Evolutionary conservation across 2,329 filamentous ascomycete species (phyloP).

Genomic region (Cytospora chrysosperma): DNA sequence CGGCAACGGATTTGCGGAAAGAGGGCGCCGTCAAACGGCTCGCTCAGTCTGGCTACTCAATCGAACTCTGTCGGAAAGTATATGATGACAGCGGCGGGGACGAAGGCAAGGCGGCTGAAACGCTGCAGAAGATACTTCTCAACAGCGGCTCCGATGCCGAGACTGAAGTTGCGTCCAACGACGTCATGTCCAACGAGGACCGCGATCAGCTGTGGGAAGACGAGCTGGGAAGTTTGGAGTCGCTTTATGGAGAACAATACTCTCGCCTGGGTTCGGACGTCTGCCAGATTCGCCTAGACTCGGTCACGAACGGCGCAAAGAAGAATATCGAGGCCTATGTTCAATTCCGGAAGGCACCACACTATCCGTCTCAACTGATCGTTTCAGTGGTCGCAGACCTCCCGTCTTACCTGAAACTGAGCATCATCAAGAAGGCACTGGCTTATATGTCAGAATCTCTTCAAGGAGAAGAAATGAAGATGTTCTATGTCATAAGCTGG

Average conservation of each 20-base stretch:
- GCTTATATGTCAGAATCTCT: conserved; percentile 69
- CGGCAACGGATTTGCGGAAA: conserved; percentile 73
- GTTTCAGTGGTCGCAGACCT: conserved; percentile 69
- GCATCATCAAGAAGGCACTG: conserved; percentile 76
- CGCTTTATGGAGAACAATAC: conserved; percentile 80
- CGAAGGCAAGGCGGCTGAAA: conserved; percentile 74
- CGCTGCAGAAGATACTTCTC: conserved; percentile 71
- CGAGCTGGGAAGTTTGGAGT: conserved; percentile 78
- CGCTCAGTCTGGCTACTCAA: conserved; percentile 77
- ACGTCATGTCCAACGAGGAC: conserved; percentile 28
- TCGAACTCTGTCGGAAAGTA: conserved; percentile 77
- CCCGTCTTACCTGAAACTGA: conserved; percentile 90
- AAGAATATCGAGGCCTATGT: conserved; percentile 53
- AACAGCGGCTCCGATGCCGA: conserved; percentile 40
- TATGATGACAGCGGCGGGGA: conserved; percentile 69
- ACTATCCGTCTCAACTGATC: conserved; percentile 71
- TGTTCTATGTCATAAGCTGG: conserved; percentile 90
- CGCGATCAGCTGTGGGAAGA: conserved; percentile 75
- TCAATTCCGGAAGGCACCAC: conserved; percentile 69
- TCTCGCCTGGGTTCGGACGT: conserved; percentile 57
- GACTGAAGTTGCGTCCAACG: conserved; percentile 25
- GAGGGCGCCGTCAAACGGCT: conserved; percentile 83
- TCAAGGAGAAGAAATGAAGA: conserved; percentile 80
- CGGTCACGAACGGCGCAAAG: conserved; percentile 50
- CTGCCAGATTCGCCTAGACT: conserved; percentile 68